phyloP scores from a whole-genome alignment of 2,329 filamentous ascomycete genomes.

The Phyllosticta paracitricarpa region DNA sequence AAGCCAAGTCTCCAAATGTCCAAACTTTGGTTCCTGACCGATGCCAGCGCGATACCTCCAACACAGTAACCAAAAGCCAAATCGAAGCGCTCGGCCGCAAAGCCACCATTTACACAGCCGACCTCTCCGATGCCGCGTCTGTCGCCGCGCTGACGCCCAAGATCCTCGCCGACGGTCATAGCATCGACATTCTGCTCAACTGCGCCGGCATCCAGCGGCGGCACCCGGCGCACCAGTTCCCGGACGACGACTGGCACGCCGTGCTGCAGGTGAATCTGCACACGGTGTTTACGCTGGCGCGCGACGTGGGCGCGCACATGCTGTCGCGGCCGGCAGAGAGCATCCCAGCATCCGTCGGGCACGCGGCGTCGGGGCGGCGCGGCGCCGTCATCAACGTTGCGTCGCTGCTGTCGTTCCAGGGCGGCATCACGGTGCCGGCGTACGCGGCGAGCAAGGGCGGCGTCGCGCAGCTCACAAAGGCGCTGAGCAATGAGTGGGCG shows the following conservation, averaged over 20 bases:
- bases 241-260: slow-evolving; percentile 65
- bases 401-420: slow-evolving; percentile 72
- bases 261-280: slow-evolving; percentile 82
- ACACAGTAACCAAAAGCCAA: slow-evolving; percentile 47
- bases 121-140: slow-evolving; percentile 52
- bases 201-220: slow-evolving; percentile 79
- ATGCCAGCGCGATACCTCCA: slow-evolving; percentile 46
- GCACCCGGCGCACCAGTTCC: slow-evolving; percentile 66
- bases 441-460: slow-evolving; percentile 83
- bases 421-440: slow-evolving; percentile 77
- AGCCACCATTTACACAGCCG: slow-evolving; percentile 57
- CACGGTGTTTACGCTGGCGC: slow-evolving; percentile 66
- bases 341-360: not conserved
- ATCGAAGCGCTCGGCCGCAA: slow-evolving; percentile 58
- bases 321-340: slow-evolving; percentile 41
- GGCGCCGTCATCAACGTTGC: slow-evolving; percentile 79
- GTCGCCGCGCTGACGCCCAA: slow-evolving; percentile 52
- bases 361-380: slow-evolving; percentile 41
- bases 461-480: slow-evolving; percentile 75
- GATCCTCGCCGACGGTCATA: slow-evolving; percentile 50
- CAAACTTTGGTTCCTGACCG: not conserved
- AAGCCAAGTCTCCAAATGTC: slow-evolving; percentile 1
- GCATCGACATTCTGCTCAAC: slow-evolving; percentile 72
- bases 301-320: slow-evolving; percentile 73
- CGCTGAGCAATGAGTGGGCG: slow-evolving; percentile 78